Evolutionary conservation across 306 rosid genomes (phyloP).

Genomic region (Glycine soja): DNA sequence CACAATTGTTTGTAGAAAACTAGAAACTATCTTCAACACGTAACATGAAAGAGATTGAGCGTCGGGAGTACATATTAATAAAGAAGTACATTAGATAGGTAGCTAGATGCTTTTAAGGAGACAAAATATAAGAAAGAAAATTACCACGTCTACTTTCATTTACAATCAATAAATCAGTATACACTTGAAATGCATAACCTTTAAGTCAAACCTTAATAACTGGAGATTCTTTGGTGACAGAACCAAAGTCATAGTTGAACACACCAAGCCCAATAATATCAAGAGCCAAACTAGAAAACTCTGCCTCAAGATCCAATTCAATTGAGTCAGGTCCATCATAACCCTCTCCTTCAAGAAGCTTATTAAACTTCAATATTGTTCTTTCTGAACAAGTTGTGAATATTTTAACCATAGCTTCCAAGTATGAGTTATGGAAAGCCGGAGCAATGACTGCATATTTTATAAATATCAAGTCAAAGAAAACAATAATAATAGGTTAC

Average conservation of each 20-base stretch:
- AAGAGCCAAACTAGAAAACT: slow-evolving; percentile 95
- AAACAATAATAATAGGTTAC: slow-evolving; percentile 23
- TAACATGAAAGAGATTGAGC: slow-evolving; percentile 13
- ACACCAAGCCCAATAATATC: slow-evolving; percentile 97
- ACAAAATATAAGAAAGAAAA: neutral
- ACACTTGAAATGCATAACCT: slow-evolving; percentile 36
- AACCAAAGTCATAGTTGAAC: slow-evolving; percentile 97
- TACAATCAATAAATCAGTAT: slow-evolving; percentile 33
- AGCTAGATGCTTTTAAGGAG: slow-evolving; percentile 23
- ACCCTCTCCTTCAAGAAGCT: slow-evolving; percentile 68
- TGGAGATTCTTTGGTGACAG: slow-evolving; percentile 95
- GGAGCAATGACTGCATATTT: slow-evolving; percentile 88
- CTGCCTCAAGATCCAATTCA: slow-evolving; percentile 94
- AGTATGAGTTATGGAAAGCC: slow-evolving; percentile 80
- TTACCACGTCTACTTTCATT: slow-evolving; percentile 4
- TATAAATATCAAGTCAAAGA: slow-evolving; percentile 41
- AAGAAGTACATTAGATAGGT: neutral
- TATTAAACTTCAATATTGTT: slow-evolving; percentile 68
- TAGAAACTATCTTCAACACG: slow-evolving; percentile 11
- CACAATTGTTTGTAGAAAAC: neutral
- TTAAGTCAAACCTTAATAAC: slow-evolving; percentile 82
- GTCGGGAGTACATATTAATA: slow-evolving; percentile 34
- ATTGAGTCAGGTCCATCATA: slow-evolving; percentile 55
- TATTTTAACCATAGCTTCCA: slow-evolving; percentile 89
- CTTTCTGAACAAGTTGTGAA: slow-evolving; percentile 82